Evolutionary conservation across 257 asterid species (phyloP).

Genomic region (Rauvolfia tetraphylla): DNA sequence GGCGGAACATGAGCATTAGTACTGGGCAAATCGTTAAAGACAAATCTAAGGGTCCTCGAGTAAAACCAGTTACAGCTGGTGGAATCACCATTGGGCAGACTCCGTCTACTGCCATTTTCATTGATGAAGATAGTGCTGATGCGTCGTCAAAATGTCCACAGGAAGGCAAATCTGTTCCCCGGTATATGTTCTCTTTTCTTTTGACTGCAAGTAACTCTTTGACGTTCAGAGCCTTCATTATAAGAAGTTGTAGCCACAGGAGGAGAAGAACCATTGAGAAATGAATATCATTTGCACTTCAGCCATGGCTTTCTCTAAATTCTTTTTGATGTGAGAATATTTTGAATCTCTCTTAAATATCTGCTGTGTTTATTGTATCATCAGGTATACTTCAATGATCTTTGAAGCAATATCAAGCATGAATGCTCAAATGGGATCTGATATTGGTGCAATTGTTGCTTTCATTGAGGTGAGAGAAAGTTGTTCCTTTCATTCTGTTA

Average conservation of each 20-base stretch:
- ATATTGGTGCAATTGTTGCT: constrained; percentile 36
- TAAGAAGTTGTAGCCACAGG: background rate
- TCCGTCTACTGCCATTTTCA: constrained; percentile 10
- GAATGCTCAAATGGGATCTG: constrained; percentile 46
- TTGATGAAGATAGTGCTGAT: constrained; percentile 19
- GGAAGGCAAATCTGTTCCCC: constrained; percentile 15
- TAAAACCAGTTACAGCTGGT: constrained; percentile 18
- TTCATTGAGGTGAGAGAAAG: constrained; percentile 52
- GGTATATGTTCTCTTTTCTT: constrained; percentile 25
- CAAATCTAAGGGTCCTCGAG: constrained; percentile 21
- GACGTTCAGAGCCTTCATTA: background rate
- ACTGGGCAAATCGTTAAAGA: constrained; percentile 35
- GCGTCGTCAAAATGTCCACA: constrained; percentile 26
- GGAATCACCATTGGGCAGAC: constrained; percentile 15
- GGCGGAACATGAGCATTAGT: constrained; percentile 44
- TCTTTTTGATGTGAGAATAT: background rate
- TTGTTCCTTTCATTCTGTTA: background rate
- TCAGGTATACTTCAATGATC: constrained; percentile 45
- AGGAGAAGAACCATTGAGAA: background rate
- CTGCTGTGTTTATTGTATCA: constrained; percentile 20
- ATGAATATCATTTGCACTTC: background rate
- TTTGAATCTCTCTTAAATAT: constrained; percentile 4
- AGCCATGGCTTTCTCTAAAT: too few relatives aligned
- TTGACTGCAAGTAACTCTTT: background rate
- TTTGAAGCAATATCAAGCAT: constrained; percentile 52